Evolutionary conservation across 306 rosid species (phyloP).

Genomic region (Trifolium subterraneum): DNA sequence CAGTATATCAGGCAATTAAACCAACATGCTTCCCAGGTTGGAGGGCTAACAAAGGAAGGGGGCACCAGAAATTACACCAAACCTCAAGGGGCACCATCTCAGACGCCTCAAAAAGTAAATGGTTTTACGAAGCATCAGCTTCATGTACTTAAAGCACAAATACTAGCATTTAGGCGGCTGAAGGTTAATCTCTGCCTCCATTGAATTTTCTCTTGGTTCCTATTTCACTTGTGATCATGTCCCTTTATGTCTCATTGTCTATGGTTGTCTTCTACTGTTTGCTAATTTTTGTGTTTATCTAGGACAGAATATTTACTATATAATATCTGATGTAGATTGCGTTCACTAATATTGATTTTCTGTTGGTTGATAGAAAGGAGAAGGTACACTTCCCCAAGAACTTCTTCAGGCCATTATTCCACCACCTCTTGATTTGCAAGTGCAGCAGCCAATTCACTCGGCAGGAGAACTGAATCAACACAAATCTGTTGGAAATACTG

Average conservation of each 20-base stretch:
- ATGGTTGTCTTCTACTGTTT: conserved; percentile 27
- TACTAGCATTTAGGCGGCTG: conserved; percentile 91
- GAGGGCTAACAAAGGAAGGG: conserved; percentile 62
- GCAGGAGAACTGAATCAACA: conserved; percentile 68
- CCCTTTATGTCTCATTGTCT: conserved; percentile 32
- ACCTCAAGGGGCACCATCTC: conserved; percentile 65
- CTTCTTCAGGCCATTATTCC: conserved; percentile 89
- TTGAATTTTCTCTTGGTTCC: not conserved
- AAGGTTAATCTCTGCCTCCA: conserved; percentile 62
- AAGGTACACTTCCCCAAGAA: conserved; percentile 88
- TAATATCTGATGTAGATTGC: conserved; percentile 36
- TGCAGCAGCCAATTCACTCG: conserved; percentile 66
- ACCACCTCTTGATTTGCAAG: conserved; percentile 81
- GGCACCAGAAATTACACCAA: conserved; percentile 54
- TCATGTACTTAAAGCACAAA: conserved; percentile 97
- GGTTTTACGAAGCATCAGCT: conserved; percentile 89
- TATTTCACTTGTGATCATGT: not conserved
- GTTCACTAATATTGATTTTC: conserved; percentile 42
- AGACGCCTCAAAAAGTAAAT: conserved; percentile 58
- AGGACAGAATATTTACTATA: conserved; percentile 27
- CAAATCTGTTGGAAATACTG: conserved; percentile 60
- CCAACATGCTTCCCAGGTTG: conserved; percentile 70
- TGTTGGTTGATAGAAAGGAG: conserved; percentile 83
- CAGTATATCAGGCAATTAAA: conserved; percentile 63
- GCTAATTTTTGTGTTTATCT: conserved; percentile 29